Conservation (phyloP, 2,329 filamentous ascomycete genomes). For the Hymenoscyphus fructigenus region DNA sequence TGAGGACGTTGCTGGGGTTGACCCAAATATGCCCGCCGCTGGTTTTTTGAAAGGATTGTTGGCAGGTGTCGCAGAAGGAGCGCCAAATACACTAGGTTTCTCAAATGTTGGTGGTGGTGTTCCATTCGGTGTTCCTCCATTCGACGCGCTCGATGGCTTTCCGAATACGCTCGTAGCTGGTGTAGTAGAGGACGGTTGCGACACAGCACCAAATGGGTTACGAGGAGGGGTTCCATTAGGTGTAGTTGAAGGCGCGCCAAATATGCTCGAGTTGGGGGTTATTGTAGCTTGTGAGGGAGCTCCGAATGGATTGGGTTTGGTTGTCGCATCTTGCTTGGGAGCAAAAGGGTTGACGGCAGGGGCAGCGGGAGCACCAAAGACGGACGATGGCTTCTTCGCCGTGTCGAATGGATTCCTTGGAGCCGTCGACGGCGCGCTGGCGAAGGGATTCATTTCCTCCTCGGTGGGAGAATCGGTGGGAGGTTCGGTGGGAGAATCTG, state of each 20-base stretch:
- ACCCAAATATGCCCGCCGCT: constrained; percentile 12
- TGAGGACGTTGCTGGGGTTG: not conserved
- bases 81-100: not conserved
- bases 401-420: constrained; percentile 22
- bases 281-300: constrained; percentile 18
- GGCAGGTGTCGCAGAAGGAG: not conserved
- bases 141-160: constrained; percentile 2
- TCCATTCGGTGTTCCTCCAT: constrained; percentile 4
- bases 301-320: constrained; percentile 22
- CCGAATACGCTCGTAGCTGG: constrained; percentile 10
- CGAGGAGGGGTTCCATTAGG: constrained; percentile 1
- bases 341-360: constrained; percentile 24
- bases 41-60: constrained; percentile 16
- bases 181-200: constrained; percentile 4
- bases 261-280: constrained; percentile 6
- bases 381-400: constrained; percentile 9
- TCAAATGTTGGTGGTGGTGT: constrained; percentile 4
- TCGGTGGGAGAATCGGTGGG: constrained; percentile 8
- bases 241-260: constrained; percentile 13
- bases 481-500: constrained; percentile 17
- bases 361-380: constrained; percentile 19
- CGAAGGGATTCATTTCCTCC: constrained; percentile 12
- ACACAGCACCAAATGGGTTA: constrained; percentile 11
- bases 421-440: constrained; percentile 13
- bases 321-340: constrained; percentile 9